phyloP scores from a whole-genome alignment of 2,329 filamentous ascomycete genomes.

The Fusarium sambucinum region DNA sequence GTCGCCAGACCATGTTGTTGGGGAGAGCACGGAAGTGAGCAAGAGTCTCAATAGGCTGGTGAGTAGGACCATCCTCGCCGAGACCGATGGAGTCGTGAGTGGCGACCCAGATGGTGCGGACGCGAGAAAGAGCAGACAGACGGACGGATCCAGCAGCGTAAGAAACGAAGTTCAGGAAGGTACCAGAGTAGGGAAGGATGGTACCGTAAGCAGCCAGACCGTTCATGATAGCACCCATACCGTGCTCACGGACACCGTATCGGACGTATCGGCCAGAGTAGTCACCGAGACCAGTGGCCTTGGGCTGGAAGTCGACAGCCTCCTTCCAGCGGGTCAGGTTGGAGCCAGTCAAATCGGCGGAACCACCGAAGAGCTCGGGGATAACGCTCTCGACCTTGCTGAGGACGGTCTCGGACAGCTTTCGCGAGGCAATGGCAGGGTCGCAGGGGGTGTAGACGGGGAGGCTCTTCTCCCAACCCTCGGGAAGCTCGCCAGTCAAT shows the following conservation, averaged over 20 bases:
- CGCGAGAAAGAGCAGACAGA: conserved; percentile 90
- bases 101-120: conserved; percentile 93
- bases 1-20: conserved; percentile 99
- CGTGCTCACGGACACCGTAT: conserved; percentile 93
- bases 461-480: conserved; percentile 95
- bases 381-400: conserved; percentile 85
- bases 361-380: conserved; percentile 94
- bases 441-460: conserved; percentile 91
- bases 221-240: conserved; percentile 93
- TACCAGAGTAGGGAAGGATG: conserved; percentile 92
- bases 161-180: conserved; percentile 99
- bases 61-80: conserved; percentile 97
- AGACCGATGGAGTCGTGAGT: conserved; percentile 99
- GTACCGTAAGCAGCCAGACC: conserved; percentile 96
- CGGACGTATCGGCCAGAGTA: conserved; percentile 92
- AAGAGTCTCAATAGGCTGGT: conserved; percentile 98
- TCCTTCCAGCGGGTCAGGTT: conserved; percentile 99
- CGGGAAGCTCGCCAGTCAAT: conserved; percentile 84
- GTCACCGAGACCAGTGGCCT: conserved; percentile 84
- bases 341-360: conserved; percentile 96
- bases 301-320: conserved; percentile 96
- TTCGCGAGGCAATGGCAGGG: conserved; percentile 88
- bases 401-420: conserved; percentile 95
- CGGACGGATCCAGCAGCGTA: conserved; percentile 96
- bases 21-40: conserved; percentile 98